Conservation (phyloP, 371 early-diverging fungal genomes). For the Lichtheimia corymbifera region DNA sequence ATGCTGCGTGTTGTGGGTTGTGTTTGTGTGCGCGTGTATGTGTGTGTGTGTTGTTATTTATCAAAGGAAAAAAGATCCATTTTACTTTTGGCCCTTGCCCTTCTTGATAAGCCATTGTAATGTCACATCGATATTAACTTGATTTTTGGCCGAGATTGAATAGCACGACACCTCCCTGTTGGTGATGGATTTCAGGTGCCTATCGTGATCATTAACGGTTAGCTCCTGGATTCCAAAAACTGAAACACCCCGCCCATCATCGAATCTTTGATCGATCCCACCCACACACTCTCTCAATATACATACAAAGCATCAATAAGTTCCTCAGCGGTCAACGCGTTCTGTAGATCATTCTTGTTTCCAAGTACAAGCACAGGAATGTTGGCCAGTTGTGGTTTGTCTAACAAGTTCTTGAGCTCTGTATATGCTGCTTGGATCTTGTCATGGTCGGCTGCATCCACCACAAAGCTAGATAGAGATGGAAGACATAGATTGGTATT, state of each 20-base stretch:
- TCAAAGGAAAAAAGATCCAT: neutral
- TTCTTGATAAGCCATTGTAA: slow-evolving; percentile 95
- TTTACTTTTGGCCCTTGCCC: slow-evolving; percentile 66
- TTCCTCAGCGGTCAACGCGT: slow-evolving; percentile 87
- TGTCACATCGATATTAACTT: slow-evolving; percentile 96
- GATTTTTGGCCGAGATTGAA: slow-evolving; percentile 98
- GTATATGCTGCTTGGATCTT: slow-evolving; percentile 90
- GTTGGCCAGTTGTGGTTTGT: slow-evolving; percentile 87
- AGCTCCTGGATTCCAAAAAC: too few relatives aligned
- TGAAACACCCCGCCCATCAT: too few relatives aligned
- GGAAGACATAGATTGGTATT: neutral
- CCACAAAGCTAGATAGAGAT: slow-evolving; percentile 74
- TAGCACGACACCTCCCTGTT: slow-evolving; percentile 98
- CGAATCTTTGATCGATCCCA: neutral
- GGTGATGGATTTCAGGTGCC: slow-evolving; percentile 86
- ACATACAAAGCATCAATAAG: slow-evolving; percentile 88
- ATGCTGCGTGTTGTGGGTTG: too few relatives aligned
- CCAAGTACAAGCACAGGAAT: slow-evolving; percentile 97
- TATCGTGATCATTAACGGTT: slow-evolving; percentile 19
- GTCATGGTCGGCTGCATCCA: slow-evolving; percentile 93
- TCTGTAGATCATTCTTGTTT: slow-evolving; percentile 98
- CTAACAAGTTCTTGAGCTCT: slow-evolving; percentile 88
- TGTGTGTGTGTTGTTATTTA: neutral
- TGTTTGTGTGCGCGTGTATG: neutral
- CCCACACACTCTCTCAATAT: neutral